A percentile compares a stretch with the other conserved stretches of the same genome.
Evolutionary conservation across 306 rosid genomes (phyloP).

Genomic region (Begonia loranthoides): DNA sequence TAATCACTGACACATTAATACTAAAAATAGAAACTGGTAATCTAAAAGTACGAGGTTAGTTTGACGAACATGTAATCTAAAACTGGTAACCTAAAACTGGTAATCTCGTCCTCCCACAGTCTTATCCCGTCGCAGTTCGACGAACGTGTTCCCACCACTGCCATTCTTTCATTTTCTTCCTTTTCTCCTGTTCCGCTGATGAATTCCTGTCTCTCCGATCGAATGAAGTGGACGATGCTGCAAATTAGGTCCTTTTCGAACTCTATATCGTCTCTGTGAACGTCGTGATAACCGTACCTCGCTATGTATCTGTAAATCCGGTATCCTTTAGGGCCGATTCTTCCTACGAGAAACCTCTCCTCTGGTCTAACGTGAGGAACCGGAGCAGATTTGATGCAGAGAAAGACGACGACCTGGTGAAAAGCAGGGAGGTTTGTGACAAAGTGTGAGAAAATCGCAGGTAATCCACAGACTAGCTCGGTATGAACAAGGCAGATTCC

Average conservation of each 20-base stretch:
- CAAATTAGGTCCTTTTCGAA: constrained; percentile 84
- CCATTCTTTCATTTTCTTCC: too few species aligned
- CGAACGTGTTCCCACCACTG: too few species aligned
- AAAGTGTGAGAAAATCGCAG: constrained; percentile 93
- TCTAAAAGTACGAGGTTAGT: too few species aligned
- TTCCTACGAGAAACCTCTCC: constrained; percentile 89
- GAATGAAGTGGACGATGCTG: constrained; percentile 70
- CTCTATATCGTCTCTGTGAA: constrained; percentile 76
- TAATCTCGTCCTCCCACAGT: constrained; percentile 49
- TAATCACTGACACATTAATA: too few species aligned
- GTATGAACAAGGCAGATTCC: constrained; percentile 96
- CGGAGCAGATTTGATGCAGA: constrained; percentile 86
- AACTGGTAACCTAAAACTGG: too few species aligned
- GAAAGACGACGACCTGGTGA: constrained; percentile 92
- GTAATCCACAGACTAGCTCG: constrained; percentile 88
- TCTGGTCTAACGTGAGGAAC: constrained; percentile 87
- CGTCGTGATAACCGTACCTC: constrained; percentile 79
- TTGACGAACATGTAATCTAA: too few species aligned
- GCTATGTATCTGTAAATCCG: constrained; percentile 88
- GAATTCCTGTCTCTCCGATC: constrained; percentile 28
- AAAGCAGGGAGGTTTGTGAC: constrained; percentile 96
- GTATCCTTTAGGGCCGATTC: constrained; percentile 94
- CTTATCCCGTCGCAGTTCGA: constrained; percentile 32
- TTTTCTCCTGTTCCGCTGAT: not conserved
- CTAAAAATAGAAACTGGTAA: too few species aligned